These are phyloP conservation scores for Alternaria brassicae DNA, from an alignment of 2,329 filamentous ascomycete species.

Conservation along the genomic window DNA sequence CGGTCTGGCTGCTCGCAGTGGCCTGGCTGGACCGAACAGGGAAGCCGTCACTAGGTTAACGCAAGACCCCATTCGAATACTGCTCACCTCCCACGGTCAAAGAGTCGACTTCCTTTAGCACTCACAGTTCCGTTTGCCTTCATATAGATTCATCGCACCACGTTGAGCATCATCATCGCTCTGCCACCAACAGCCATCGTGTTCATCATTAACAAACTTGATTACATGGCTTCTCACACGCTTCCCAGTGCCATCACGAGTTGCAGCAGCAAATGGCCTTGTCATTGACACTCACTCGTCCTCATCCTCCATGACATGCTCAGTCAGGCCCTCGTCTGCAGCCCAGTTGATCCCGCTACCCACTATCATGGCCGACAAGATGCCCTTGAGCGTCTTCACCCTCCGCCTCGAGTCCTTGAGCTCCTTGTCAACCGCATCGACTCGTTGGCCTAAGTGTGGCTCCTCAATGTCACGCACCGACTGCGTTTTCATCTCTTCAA, in stretches of 20 bases:
- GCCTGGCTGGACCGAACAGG: slow-evolving; percentile 10
- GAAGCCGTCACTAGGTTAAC: neutral
- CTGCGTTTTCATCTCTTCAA: slow-evolving; percentile 62
- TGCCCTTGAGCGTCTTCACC: slow-evolving; percentile 78
- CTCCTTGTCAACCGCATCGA: slow-evolving; percentile 65
- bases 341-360: slow-evolving; percentile 87
- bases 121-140: neutral
- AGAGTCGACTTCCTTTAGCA: neutral
- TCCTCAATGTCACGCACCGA: slow-evolving; percentile 64
- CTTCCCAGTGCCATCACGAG: neutral
- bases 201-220: slow-evolving; percentile 22
- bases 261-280: neutral
- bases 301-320: slow-evolving; percentile 74
- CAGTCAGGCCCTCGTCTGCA: slow-evolving; percentile 69
- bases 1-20: slow-evolving; percentile 8
- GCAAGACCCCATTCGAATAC: neutral
- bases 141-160: neutral
- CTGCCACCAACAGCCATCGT: slow-evolving; percentile 15
- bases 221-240: neutral
- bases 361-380: slow-evolving; percentile 78
- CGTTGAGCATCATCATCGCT: slow-evolving; percentile 15
- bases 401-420: slow-evolving; percentile 68
- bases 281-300: slow-evolving; percentile 39
- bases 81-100: neutral
- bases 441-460: slow-evolving; percentile 60